Percentiles rank a stretch among this genome's conserved stretches.
Conservation (phyloP, 805 yeast genomes). For the Starmerella sirachaensis region DNA sequence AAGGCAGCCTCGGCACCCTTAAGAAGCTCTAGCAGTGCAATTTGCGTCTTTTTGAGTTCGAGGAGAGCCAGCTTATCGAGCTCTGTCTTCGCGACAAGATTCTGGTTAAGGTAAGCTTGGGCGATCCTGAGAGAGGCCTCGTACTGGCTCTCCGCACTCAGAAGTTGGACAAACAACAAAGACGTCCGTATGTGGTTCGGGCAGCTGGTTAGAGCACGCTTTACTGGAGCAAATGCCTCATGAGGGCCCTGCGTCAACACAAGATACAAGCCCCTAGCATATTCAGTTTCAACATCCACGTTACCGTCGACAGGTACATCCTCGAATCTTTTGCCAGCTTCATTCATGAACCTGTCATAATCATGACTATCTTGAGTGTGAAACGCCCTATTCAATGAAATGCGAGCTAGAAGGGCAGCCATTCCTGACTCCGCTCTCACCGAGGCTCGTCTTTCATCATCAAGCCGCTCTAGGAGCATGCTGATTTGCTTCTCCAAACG, state of each 20-base stretch:
- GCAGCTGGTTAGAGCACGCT: constrained; percentile 24
- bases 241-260: constrained; percentile 21
- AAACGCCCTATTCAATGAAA: constrained; percentile 7
- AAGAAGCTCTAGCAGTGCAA: constrained; percentile 53
- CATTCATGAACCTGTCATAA: constrained; percentile 10
- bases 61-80: constrained; percentile 38
- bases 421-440: not conserved
- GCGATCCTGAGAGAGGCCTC: constrained; percentile 46
- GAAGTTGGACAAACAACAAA: constrained; percentile 54
- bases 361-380: constrained; percentile 15
- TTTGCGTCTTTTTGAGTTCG: constrained; percentile 63
- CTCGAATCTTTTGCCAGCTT: constrained; percentile 19
- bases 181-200: constrained; percentile 52
- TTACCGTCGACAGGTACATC: not conserved
- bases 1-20: constrained; percentile 49
- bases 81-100: constrained; percentile 23
- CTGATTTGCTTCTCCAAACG: constrained; percentile 3
- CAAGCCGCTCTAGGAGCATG: constrained; percentile 2
- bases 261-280: constrained; percentile 23
- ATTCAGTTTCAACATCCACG: constrained; percentile 1
- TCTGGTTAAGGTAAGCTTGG: constrained; percentile 38
- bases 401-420: constrained; percentile 15
- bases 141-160: constrained; percentile 48
- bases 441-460: not conserved
- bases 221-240: constrained; percentile 22